Conservation (phyloP, 2,329 filamentous ascomycete genomes). For the Falciphora oryzae region DNA sequence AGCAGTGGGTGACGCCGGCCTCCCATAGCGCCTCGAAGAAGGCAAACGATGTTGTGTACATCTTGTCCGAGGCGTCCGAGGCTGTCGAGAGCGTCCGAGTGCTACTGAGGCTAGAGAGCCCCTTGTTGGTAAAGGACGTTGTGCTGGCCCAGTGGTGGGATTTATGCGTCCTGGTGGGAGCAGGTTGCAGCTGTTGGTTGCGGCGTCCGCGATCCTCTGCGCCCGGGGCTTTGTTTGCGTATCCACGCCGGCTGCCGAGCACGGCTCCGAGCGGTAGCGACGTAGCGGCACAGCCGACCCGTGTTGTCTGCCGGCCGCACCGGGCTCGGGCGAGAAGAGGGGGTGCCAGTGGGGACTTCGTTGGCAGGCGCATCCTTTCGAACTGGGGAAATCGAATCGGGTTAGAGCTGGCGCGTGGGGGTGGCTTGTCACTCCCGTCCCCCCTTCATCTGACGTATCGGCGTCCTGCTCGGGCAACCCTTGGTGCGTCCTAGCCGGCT, state of each 20-base stretch:
- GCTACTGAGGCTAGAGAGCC: background rate
- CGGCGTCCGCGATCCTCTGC: background rate
- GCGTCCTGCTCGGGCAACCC: background rate
- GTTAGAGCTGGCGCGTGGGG: background rate
- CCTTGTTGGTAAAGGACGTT: background rate
- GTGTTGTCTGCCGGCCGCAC: background rate
- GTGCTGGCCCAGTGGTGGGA: too few species aligned
- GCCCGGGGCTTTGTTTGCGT: background rate
- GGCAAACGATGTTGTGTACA: slow-evolving; percentile 72
- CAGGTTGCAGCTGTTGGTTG: background rate
- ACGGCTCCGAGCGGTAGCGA: too few species aligned
- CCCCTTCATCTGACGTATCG: background rate
- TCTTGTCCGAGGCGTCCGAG: slow-evolving; percentile 15
- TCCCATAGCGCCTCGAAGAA: slow-evolving; percentile 81
- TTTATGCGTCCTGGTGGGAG: background rate
- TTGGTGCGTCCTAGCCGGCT: background rate
- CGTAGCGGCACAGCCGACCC: background rate
- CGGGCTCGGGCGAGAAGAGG: background rate
- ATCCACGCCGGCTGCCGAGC: background rate
- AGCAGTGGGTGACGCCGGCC: slow-evolving; percentile 53
- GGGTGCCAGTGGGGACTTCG: background rate
- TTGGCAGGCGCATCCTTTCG: background rate
- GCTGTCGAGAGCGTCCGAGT: background rate
- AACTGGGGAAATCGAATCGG: background rate
- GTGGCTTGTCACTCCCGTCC: background rate